Evolutionary conservation across 495 filamentous ascomycete species (phyloP).

Genomic region (Apodospora peruviana): DNA sequence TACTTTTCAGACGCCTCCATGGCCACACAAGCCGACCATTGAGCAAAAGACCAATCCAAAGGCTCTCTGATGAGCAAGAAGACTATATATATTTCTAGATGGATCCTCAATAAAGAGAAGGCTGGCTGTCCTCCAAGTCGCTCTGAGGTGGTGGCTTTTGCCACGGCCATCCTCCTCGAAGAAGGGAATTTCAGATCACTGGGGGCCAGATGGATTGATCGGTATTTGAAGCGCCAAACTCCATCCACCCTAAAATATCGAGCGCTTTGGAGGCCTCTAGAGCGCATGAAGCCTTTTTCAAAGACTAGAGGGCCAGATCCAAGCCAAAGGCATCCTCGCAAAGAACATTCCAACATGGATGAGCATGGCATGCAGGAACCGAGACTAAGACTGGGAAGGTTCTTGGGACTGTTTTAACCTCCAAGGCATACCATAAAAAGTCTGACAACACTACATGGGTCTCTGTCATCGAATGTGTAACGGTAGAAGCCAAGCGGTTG

Average conservation of each 20-base stretch:
- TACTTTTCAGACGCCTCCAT: neutral
- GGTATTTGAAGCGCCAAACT: too few relatives aligned
- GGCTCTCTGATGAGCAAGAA: neutral
- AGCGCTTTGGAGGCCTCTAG: too few relatives aligned
- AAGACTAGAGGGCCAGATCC: too few relatives aligned
- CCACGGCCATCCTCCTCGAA: neutral
- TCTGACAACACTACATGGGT: constrained; percentile 1
- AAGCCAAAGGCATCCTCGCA: too few relatives aligned
- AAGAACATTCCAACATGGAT: too few relatives aligned
- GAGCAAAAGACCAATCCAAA: neutral
- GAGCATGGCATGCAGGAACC: too few relatives aligned
- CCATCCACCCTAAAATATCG: too few relatives aligned
- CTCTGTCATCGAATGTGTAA: constrained; percentile 3
- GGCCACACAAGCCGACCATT: neutral
- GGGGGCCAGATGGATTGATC: too few relatives aligned
- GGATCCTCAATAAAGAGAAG: neutral
- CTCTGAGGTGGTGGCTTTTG: neutral
- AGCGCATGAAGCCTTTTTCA: too few relatives aligned
- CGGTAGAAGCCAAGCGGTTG: neutral
- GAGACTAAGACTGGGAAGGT: too few relatives aligned
- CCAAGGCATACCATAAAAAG: neutral
- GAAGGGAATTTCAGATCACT: neutral
- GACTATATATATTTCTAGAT: neutral
- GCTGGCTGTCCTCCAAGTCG: neutral
- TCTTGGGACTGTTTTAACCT: too few relatives aligned